phyloP scores from a whole-genome alignment of 2,329 filamentous ascomycete genomes.

The Trichoderma cornu-damae region DNA sequence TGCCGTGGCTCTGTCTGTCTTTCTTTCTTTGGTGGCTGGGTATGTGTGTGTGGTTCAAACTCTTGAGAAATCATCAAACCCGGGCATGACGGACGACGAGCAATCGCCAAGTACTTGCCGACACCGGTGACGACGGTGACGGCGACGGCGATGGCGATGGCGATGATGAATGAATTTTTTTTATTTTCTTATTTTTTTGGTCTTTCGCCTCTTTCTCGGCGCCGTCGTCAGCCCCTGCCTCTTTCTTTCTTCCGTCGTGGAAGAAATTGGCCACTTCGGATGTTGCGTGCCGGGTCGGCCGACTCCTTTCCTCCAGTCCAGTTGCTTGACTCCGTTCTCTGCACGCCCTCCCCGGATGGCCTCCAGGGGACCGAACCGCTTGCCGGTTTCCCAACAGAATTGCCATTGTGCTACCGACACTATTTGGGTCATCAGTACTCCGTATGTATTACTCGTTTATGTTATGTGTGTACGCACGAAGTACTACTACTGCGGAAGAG shows the following conservation, averaged over 20 bases:
- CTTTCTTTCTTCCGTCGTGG: no score
- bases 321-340: no score
- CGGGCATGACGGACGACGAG: not conserved
- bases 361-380: not conserved
- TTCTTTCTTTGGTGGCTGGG: no score
- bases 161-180: no score
- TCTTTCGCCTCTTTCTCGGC: conserved; percentile 7
- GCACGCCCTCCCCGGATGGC: not conserved
- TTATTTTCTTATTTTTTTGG: no score
- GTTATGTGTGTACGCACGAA: no score
- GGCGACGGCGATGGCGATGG: not conserved
- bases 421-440: not conserved
- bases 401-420: not conserved
- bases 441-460: no score
- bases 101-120: not conserved
- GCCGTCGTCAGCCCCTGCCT: conserved; percentile 13
- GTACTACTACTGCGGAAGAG: no score
- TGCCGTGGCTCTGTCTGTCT: no score
- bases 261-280: conserved; percentile 17
- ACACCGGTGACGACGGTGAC: not conserved
- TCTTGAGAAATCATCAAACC: no score
- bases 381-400: conserved; percentile 15
- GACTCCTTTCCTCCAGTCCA: not conserved
- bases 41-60: no score
- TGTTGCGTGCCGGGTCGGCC: not conserved